Base-by-base conservation (phyloP, 345 rosid species). In the Sisymbrium altissimum region DNA sequence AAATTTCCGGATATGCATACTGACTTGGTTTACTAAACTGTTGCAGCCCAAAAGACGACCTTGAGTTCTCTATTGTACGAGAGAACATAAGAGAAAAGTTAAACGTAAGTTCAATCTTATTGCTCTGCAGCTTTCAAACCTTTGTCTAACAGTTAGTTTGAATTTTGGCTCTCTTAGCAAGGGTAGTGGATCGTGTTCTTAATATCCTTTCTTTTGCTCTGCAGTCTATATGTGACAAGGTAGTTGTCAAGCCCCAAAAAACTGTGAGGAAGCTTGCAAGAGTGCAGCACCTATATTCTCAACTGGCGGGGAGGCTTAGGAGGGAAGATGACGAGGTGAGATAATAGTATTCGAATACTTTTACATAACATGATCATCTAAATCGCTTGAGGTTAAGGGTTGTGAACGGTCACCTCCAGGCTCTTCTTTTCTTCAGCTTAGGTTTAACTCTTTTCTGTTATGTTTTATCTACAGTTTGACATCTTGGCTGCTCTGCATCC, bases 251-350 rank as follows among this genome's bases (percentile, higher is more conserved):
- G 76, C 96, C 96, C 17, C 82, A 80, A 46, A 89, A 89, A 67
- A 80, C 89, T 10, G 83, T 91, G 80, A 75, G 96, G 39, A 93
- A 93, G 78, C 87, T 91, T 56, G 84, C 91, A 70, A 84, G 97
- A 82, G 89, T 94, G 64, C 98, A 94, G 66, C 98, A 94, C 66
- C 73, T 94, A 61, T 86, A 85, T 74, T 91, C 98, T 50, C 89
- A 72, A 54, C 64, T 93, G 69, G 80, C 87, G 13, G 97, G 97
- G 56, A 78, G 38, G 56, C 79, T 93, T 74, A 84, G 65, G 75
- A 89, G 71, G 21, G 94, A 91, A 85, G 97, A 87, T 63, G 97
- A 88, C n/a, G 97, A 93, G 94, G 97, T 89, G 64, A 70, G 71
- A 49, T 66, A 10, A 49, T 41, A 66, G 9, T 46, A 25, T 38